Percentiles rank a stretch among this genome's conserved stretches.
These are phyloP conservation scores for Bruguiera parviflora DNA, from an alignment of 345 rosid genomes.

Conservation along the genomic window DNA sequence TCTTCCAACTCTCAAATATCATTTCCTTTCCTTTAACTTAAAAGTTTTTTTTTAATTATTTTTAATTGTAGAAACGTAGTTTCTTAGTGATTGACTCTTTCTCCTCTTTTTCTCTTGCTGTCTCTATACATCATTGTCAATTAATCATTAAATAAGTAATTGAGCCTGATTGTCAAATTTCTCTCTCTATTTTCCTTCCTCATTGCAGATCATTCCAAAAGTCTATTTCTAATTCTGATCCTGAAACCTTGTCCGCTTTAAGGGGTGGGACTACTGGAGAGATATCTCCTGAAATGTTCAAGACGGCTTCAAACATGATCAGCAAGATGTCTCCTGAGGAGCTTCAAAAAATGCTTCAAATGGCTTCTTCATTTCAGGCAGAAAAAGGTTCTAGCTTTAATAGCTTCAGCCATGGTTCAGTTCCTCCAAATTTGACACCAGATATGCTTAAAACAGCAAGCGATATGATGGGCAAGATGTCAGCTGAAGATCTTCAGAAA, in stretches of 20 bases:
- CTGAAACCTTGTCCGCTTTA: slow-evolving; percentile 59
- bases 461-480: slow-evolving; percentile 79
- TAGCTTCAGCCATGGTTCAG: slow-evolving; percentile 38
- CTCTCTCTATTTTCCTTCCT: not conserved
- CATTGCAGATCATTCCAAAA: slow-evolving; percentile 22
- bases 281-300: slow-evolving; percentile 42
- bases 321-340: slow-evolving; percentile 87
- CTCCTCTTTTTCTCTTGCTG: too few species aligned
- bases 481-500: slow-evolving; percentile 70
- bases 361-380: slow-evolving; percentile 73
- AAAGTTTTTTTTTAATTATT: too few species aligned
- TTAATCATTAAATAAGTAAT: too few species aligned
- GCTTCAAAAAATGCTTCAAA: slow-evolving; percentile 74
- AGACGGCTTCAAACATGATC: slow-evolving; percentile 78
- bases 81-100: too few species aligned
- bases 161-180: not conserved
- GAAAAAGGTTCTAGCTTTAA: slow-evolving; percentile 36
- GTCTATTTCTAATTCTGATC: slow-evolving; percentile 71
- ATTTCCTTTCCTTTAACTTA: too few species aligned
- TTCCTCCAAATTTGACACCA: slow-evolving; percentile 54
- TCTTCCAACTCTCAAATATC: too few species aligned
- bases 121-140: too few species aligned
- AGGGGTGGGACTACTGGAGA: slow-evolving; percentile 30
- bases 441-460: slow-evolving; percentile 81
- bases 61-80: too few species aligned